Percentiles rank a stretch among this genome's conserved stretches.
Evolutionary conservation across 768 basidiomycete genomes (phyloP).

Genomic region (Dendrothele bispora): DNA sequence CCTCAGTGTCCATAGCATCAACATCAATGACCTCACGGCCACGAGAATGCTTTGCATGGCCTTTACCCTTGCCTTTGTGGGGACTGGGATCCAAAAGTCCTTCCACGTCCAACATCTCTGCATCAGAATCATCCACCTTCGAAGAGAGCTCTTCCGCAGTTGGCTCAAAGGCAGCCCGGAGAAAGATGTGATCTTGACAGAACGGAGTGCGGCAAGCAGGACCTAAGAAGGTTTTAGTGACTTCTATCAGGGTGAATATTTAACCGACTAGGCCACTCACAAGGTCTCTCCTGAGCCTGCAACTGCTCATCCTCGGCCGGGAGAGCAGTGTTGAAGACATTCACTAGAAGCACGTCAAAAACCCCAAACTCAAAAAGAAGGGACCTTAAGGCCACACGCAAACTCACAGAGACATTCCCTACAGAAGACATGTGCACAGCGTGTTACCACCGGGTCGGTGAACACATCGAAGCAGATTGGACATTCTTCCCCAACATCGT

Average conservation of each 20-base stretch:
- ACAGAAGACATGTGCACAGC: conserved; percentile 65
- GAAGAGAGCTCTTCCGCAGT: conserved; percentile 42
- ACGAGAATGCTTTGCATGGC: conserved; percentile 16
- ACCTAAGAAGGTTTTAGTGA: conserved; percentile 30
- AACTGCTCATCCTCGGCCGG: conserved; percentile 37
- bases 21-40: conserved; percentile 25
- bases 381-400: background rate
- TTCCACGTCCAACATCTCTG: conserved; percentile 28
- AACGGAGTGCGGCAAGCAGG: conserved; percentile 63
- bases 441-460: conserved; percentile 53
- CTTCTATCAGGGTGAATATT: background rate
- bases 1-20: conserved; percentile 25
- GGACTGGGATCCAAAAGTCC: conserved; percentile 9
- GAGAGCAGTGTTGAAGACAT: conserved; percentile 41
- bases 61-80: conserved; percentile 26
- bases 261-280: conserved; percentile 53
- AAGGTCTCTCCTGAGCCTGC: conserved; percentile 22
- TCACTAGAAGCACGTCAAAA: conserved; percentile 24
- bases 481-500: conserved; percentile 66
- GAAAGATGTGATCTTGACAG: conserved; percentile 47
- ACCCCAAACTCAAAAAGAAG: background rate
- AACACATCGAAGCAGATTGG: conserved; percentile 64
- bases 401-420: conserved; percentile 54
- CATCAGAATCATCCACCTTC: conserved; percentile 28
- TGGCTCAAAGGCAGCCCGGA: conserved; percentile 60